Conservation (phyloP, 2,329 filamentous ascomycete species). For the Gyromitra esculenta region DNA sequence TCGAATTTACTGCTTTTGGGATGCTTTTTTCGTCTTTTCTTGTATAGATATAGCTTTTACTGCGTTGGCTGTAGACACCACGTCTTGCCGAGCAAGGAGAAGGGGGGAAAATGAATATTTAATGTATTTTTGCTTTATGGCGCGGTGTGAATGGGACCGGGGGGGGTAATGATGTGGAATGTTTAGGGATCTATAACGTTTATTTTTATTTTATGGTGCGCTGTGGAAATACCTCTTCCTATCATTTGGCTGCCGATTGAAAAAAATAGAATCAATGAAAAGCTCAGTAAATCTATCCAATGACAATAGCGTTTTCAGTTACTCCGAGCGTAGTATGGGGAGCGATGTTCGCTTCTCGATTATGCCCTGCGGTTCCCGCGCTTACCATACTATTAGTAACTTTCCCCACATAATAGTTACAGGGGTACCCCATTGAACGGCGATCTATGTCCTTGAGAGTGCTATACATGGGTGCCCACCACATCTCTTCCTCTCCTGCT, state of each 20-base stretch:
- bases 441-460: no score
- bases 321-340: no score
- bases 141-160: constrained; percentile 6
- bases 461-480: no score
- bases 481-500: no score
- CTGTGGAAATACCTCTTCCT: constrained; percentile 21
- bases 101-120: constrained; percentile 36
- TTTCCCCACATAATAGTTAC: no score
- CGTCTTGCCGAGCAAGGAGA: constrained; percentile 22
- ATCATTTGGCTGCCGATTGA: background rate
- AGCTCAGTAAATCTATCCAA: background rate
- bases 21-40: constrained; percentile 29
- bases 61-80: constrained; percentile 19
- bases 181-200: constrained; percentile 21
- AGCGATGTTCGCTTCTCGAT: no score
- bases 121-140: constrained; percentile 35
- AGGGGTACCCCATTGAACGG: no score
- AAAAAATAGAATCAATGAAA: constrained; percentile 26
- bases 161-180: constrained; percentile 28
- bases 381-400: no score
- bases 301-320: no score
- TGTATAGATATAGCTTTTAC: constrained; percentile 45
- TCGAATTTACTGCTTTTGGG: background rate
- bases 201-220: constrained; percentile 10
- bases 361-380: no score